These are phyloP conservation scores for Aspergillus hortae DNA, from an alignment of 2,329 filamentous ascomycete species.

Conservation along the genomic window DNA sequence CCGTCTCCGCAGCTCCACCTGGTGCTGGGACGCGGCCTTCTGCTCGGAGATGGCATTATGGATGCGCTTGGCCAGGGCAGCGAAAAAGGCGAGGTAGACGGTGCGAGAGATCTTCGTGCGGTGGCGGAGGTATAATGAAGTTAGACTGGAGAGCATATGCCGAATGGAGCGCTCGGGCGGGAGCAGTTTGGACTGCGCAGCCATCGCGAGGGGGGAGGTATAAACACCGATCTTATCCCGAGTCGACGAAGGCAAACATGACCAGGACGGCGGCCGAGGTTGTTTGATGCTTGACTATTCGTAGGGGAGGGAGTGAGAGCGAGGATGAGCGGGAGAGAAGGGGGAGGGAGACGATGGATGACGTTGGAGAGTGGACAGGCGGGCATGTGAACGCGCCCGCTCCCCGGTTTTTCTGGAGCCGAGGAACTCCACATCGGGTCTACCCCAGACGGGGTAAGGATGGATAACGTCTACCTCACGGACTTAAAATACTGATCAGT, in stretches of 20 bases:
- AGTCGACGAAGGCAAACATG: constrained; percentile 20
- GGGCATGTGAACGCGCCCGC: constrained; percentile 15
- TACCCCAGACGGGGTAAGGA: neutral
- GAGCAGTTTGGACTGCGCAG: constrained; percentile 69
- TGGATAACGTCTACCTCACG: too few species aligned
- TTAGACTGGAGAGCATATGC: constrained; percentile 63
- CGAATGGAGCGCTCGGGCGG: constrained; percentile 63
- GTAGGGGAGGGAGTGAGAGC: neutral
- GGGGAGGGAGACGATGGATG: neutral
- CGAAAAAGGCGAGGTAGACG: constrained; percentile 76
- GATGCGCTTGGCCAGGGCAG: constrained; percentile 79
- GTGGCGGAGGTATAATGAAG: constrained; percentile 70
- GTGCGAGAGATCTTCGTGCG: constrained; percentile 78
- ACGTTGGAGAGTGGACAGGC: neutral
- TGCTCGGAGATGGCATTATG: constrained; percentile 90
- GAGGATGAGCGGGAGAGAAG: neutral
- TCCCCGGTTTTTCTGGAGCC: constrained; percentile 11
- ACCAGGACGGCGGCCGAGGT: constrained; percentile 3
- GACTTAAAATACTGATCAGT: too few species aligned
- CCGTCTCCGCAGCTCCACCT: constrained; percentile 58
- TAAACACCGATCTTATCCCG: constrained; percentile 15
- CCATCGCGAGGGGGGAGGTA: constrained; percentile 53
- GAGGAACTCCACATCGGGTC: neutral
- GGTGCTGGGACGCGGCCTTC: constrained; percentile 73
- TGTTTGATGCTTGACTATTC: neutral